Conservation (phyloP, 2,329 filamentous ascomycete species). For the Neocatenulostroma microsporum region DNA sequence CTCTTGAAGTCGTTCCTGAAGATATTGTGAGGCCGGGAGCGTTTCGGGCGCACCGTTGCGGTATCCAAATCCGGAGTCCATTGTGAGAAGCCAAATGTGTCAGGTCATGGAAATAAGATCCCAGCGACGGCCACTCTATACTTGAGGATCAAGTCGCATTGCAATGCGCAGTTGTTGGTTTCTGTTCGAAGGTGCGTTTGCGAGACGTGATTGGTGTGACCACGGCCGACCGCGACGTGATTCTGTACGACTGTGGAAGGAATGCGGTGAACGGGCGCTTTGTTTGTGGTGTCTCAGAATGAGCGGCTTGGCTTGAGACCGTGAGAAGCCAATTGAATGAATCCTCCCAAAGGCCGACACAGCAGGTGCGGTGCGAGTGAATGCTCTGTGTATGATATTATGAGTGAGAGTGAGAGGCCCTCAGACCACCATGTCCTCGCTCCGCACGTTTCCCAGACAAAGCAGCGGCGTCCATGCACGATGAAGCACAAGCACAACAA, state of each 20-base stretch:
- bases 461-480: too few species aligned
- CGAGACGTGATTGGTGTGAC: slow-evolving; percentile 2
- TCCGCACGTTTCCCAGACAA: too few species aligned
- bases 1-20: slow-evolving; percentile 30
- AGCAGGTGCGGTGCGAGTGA: too few species aligned
- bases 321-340: background rate
- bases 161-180: background rate
- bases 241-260: slow-evolving; percentile 2
- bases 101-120: background rate
- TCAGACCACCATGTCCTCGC: too few species aligned
- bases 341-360: background rate
- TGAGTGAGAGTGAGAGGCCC: too few species aligned
- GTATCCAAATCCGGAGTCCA: background rate
- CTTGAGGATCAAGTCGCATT: background rate
- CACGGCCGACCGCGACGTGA: background rate
- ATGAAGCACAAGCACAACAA: too few species aligned
- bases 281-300: too few species aligned
- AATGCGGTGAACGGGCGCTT: too few species aligned
- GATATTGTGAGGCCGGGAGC: slow-evolving; percentile 26
- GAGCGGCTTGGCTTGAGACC: background rate
- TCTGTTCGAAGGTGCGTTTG: background rate
- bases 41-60: background rate
- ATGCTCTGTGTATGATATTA: too few species aligned
- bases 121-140: background rate
- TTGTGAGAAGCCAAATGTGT: background rate